These are phyloP conservation scores for Tuber calosporum DNA, from an alignment of 495 filamentous ascomycete species.

Conservation along the genomic window DNA sequence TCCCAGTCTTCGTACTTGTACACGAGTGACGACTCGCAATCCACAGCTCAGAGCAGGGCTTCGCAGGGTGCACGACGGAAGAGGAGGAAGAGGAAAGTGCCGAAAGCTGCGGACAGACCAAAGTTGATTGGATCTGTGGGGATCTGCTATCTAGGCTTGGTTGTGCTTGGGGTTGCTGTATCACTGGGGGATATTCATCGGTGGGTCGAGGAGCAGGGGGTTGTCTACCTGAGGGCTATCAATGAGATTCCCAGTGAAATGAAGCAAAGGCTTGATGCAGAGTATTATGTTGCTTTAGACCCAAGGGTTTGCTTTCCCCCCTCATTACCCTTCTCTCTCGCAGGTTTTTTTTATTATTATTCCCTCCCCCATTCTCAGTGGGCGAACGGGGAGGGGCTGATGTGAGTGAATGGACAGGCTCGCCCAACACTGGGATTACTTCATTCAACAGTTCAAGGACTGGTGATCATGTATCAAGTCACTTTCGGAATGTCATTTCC, in stretches of 20 bases:
- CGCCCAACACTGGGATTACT: conserved; percentile 50
- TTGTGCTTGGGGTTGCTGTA: conserved; percentile 59
- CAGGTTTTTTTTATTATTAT: background rate
- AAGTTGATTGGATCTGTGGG: conserved; percentile 57
- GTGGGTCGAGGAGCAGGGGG: conserved; percentile 44
- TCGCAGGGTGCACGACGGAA: conserved; percentile 6
- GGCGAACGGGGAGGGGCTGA: conserved; percentile 14
- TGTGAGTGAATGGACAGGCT: conserved; percentile 35
- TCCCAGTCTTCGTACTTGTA: conserved; percentile 33
- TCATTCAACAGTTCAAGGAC: conserved; percentile 55
- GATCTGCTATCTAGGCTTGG: conserved; percentile 59
- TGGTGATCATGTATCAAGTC: conserved; percentile 56
- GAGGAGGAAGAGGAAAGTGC: conserved; percentile 29
- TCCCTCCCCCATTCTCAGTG: background rate
- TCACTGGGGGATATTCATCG: conserved; percentile 57
- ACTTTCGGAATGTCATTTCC: conserved; percentile 68
- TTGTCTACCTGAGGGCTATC: conserved; percentile 45
- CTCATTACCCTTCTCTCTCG: background rate
- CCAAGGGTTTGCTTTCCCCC: conserved; percentile 46
- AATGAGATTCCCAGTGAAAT: conserved; percentile 58
- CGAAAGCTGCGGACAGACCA: conserved; percentile 45
- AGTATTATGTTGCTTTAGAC: conserved; percentile 54
- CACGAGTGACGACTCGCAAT: conserved; percentile 33
- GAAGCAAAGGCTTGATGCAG: conserved; percentile 56
- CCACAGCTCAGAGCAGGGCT: conserved; percentile 18